Percentiles rank a stretch among this genome's conserved stretches.
phyloP scores from a whole-genome alignment of 1,139 yeast genomes.

The Zhuliangozyma blackwelliae region DNA sequence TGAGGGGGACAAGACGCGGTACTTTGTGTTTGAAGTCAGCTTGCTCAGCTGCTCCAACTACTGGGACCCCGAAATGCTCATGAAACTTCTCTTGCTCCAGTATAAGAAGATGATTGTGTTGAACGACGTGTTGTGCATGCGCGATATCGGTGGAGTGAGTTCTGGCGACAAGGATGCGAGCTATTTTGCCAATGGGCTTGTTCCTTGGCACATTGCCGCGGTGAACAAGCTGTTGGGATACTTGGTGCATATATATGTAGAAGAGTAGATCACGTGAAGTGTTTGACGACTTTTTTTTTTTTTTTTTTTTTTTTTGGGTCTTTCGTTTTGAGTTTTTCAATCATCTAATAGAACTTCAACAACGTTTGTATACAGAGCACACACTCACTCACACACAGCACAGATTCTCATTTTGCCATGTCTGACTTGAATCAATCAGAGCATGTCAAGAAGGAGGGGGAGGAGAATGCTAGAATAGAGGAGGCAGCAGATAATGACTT shows the following conservation, averaged over 20 bases:
- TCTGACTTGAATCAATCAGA: neutral
- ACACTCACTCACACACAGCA: neutral
- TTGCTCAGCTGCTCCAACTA: conserved; percentile 66
- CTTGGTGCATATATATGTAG: conserved; percentile 40
- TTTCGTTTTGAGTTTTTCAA: neutral
- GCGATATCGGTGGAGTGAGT: conserved; percentile 18
- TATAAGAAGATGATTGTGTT: conserved; percentile 61
- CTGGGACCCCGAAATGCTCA: conserved; percentile 50
- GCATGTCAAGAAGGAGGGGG: conserved; percentile 6
- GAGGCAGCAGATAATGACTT: conserved; percentile 7
- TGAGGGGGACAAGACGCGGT: conserved; percentile 11
- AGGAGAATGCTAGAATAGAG: neutral
- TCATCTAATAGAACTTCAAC: too few relatives aligned
- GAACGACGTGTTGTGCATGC: conserved; percentile 37
- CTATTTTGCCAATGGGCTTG: conserved; percentile 18
- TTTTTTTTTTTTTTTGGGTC: neutral
- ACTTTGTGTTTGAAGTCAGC: conserved; percentile 53
- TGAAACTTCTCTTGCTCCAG: conserved; percentile 61
- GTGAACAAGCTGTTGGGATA: conserved; percentile 62
- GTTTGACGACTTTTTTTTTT: too few relatives aligned
- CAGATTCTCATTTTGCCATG: neutral
- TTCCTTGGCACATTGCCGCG: conserved; percentile 86
- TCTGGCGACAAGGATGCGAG: conserved; percentile 1
- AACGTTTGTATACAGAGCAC: too few relatives aligned
- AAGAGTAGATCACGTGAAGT: conserved; percentile 16